A percentile compares a stretch with the other conserved stretches of the same genome.
These are phyloP conservation scores for Grosmannia penicillata DNA, from an alignment of 2,329 filamentous ascomycete species.

Conservation along the genomic window DNA sequence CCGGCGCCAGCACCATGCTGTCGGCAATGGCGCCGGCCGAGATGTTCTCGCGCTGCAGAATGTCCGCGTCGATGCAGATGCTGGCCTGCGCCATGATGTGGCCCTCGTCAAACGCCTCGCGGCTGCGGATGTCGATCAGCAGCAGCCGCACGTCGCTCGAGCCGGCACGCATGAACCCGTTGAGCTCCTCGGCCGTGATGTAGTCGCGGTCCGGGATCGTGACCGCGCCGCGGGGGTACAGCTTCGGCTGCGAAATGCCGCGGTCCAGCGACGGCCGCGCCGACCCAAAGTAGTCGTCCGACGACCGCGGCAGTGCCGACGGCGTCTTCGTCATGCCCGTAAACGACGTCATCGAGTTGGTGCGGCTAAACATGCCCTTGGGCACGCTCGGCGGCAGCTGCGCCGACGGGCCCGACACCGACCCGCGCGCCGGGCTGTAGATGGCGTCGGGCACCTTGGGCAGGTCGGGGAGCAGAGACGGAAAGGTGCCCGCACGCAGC, in stretches of 20 bases:
- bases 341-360: conserved; percentile 33
- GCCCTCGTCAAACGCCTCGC: conserved; percentile 71
- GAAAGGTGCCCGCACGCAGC: background rate
- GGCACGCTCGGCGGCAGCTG: conserved; percentile 51
- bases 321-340: conserved; percentile 10
- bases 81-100: conserved; percentile 75
- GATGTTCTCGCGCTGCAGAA: conserved; percentile 54
- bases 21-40: conserved; percentile 49
- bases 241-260: background rate
- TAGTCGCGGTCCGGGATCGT: conserved; percentile 36
- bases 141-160: conserved; percentile 48
- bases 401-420: conserved; percentile 48
- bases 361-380: conserved; percentile 46
- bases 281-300: conserved; percentile 20
- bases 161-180: conserved; percentile 48
- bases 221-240: conserved; percentile 20
- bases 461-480: conserved; percentile 30
- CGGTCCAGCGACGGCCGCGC: conserved; percentile 11
- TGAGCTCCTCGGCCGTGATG: conserved; percentile 56
- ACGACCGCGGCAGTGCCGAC: conserved; percentile 1
- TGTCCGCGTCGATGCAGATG: conserved; percentile 75
- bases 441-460: conserved; percentile 62
- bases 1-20: conserved; percentile 54
- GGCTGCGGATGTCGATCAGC: conserved; percentile 70
- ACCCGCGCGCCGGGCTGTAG: conserved; percentile 64